Base-by-base conservation (phyloP, 73 alveolate genomes). In the Diophrys sp. region DNA sequence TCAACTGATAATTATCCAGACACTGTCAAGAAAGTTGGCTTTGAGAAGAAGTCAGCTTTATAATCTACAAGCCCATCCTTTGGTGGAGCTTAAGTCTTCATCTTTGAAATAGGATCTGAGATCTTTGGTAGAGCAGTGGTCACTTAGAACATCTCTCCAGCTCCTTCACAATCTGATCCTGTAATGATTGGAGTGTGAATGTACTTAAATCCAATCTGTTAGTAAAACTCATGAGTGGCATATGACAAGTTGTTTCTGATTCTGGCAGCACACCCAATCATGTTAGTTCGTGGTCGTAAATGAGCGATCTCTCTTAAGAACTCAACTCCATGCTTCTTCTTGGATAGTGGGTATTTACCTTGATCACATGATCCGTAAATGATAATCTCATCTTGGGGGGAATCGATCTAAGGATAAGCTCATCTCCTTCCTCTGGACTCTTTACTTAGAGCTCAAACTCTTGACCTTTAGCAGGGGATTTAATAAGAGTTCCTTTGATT, bases 161-260 rank as follows among this genome's bases (percentile, higher is more conserved):
- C 99, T 30, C 99, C 99, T 88, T 98, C 99, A 55, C 99, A 98
- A 83, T 98, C 99, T 25, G 98, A 89, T 11, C 99, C 97, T 1
- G 99, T 98, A 73, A 98, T 95, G 56, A 96, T 90, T 53, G 99
- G 99, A 32, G 99, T 98, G 83, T 98, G 99, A 66, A 98, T 93
- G 85, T 98, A 96, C 74, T 84, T 81, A 83, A 94, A 96, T 26
- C 99, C 99, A 81, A 96, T 86, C 30, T 84, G 78, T 77, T 97
- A 90, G 98, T 95, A 97, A 87, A 93, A 98, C 27, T 81, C 84
- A 80, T 98, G 99, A 67, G 99, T 97, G 54, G 99, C 99, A 75
- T 88, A 86, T 0, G 99, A 99, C 68, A 97, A 82, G 80, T 92
- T 97, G 81, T 96, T 94, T 85, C 99, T 91, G 44, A 98, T 95